Evolutionary conservation across 495 filamentous ascomycete species (phyloP).

Genomic region (Cercophora samala): DNA sequence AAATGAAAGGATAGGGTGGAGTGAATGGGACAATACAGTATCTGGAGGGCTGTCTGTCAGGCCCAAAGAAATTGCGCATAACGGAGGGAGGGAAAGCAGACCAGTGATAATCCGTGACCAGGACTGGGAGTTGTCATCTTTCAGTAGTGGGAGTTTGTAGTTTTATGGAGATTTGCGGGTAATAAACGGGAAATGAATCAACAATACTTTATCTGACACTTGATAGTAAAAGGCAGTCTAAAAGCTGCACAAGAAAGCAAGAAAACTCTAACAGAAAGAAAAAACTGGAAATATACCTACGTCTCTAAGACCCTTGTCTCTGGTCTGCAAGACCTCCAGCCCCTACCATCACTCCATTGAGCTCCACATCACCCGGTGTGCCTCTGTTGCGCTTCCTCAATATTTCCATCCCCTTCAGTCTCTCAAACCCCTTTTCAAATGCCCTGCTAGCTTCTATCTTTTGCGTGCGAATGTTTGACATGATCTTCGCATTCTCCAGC

Average conservation of each 20-base stretch:
- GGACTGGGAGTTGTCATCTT: conserved; percentile 6
- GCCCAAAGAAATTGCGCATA: background rate
- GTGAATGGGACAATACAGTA: background rate
- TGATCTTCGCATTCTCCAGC: background rate
- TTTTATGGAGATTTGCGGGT: too few species aligned
- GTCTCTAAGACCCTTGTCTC: too few species aligned
- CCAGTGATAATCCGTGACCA: background rate
- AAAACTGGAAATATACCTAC: background rate
- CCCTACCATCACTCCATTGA: background rate
- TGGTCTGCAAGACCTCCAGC: too few species aligned
- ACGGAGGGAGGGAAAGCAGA: background rate
- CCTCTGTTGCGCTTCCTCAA: background rate
- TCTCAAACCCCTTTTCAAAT: background rate
- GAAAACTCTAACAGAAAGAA: too few species aligned
- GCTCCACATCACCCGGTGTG: background rate
- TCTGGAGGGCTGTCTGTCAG: background rate
- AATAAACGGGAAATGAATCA: too few species aligned
- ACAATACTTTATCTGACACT: too few species aligned
- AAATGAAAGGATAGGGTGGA: background rate
- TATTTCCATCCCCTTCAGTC: background rate
- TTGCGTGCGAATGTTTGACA: too few species aligned
- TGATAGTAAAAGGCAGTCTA: too few species aligned
- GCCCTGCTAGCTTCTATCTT: background rate
- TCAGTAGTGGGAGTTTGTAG: conserved; percentile 9
- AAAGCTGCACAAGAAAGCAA: too few species aligned